Base-by-base conservation (phyloP, 192 early-diverging fungal species). In the Helicostylum pulchrum region DNA sequence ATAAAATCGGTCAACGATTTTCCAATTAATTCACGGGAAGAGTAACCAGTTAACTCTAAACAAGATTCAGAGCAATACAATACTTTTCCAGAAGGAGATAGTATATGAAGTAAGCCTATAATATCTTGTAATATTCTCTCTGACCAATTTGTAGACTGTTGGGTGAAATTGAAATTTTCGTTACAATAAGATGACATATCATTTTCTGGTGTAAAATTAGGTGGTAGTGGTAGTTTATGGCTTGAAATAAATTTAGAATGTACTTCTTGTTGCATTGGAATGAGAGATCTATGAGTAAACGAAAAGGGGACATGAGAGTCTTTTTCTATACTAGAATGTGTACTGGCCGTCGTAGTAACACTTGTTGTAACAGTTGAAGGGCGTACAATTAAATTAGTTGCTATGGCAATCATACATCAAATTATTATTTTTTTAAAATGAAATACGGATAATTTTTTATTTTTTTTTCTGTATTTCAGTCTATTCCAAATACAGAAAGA, bases 41-140 rank as follows among this genome's bases (percentile, higher is more conserved):
- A 53, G 56, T 80, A 78, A 4, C 78, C 78, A 9, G 79, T 70
- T 17, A 80, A 53, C 21, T 77, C 72, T 9, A 48, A 45, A n/a
- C 73, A 77, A 3, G 78, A 77, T 11, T 78, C 74, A 14, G 78
- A 80, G 47, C 76, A 78, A 36, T 75, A 80, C 21, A 80, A 48
- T 19, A 80, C 49, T 44, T 77, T 72, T 12, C 64, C 73, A 7
- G 60, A 23, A 0, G 76, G 76, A 3, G 76, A 78, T 11, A 80
- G 44, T 9, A 75, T 73, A 51, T 80, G 77, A 23, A 80, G 31
- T 15, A 80, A 64, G 30, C 79, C 78, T 48, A 54, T 74, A 4
- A 80, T 21, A 26, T 80, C 78, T 47, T 71, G 70, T 30, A 78
- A 68, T 23, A 80, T 78, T 15, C 72, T 73, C 32, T 80, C 69